Percentiles rank a stretch among this genome's conserved stretches.
These are phyloP conservation scores for Haematococcus lacustris DNA, from an alignment of 139 green algal species.

Conservation along the genomic window DNA sequence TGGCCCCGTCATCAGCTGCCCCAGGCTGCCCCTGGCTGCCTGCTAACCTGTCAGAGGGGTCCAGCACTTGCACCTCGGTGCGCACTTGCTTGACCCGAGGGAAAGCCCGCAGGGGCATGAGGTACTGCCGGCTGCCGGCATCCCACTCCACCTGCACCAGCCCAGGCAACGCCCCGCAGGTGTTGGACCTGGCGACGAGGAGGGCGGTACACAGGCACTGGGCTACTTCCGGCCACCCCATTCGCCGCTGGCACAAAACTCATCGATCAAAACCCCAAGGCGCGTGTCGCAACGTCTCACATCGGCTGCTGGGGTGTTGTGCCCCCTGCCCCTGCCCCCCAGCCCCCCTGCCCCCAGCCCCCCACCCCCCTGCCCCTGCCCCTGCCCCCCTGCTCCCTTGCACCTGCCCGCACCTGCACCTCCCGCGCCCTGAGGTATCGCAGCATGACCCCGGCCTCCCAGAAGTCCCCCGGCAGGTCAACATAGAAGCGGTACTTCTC, in stretches of 20 bases:
- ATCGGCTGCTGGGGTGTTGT: no score
- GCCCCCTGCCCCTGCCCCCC: no score
- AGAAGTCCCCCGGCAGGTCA: conserved; percentile 61
- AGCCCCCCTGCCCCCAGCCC: no score
- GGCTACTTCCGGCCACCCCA: no score
- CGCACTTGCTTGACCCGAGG: conserved; percentile 49
- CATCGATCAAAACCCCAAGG: no score
- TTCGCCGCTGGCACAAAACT: no score
- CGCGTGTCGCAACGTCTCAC: no score
- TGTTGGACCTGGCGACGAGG: no score
- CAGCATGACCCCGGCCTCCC: conserved; percentile 43
- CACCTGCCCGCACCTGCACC: conserved; percentile 15
- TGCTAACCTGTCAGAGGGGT: conserved; percentile 7
- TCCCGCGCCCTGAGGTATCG: conserved; percentile 26
- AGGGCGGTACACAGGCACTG: no score
- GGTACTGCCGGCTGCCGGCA: conserved; percentile 26
- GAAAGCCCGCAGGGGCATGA: conserved; percentile 37
- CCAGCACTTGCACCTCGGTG: conserved; percentile 20
- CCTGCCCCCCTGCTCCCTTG: neutral
- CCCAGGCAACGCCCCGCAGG: no score
- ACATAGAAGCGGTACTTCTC: conserved; percentile 68
- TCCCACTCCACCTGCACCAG: conserved; percentile 39
- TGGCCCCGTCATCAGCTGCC: no score
- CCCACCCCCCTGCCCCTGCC: neutral
- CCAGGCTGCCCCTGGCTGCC: no score